Base-by-base conservation (phyloP, 2,329 filamentous ascomycete genomes). In the Epichloe uncinata region DNA sequence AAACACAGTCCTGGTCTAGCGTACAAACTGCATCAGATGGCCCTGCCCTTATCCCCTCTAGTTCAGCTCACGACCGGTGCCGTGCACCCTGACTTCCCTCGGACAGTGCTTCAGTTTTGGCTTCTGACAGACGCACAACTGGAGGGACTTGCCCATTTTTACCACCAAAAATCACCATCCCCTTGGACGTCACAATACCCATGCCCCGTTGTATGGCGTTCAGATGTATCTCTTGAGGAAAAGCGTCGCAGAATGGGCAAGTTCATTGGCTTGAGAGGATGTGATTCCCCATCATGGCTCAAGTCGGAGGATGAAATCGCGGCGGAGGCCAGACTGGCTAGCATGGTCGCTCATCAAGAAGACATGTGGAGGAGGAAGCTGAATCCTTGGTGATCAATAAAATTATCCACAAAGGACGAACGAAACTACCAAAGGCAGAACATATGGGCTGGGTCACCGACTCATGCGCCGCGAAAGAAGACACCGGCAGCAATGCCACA, bases 211-310 rank as follows among this genome's bases (percentile, higher is more conserved):
- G 65, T 70, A 48, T 88, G 84, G 84, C 62, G 65, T 2, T 63
- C 65, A 5, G 66, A 72, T 52, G 63, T 80, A 52, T 65, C 70
- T 2, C 63, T 82, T 26, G 77, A 81, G 63, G 75, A 89, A 61
- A 89, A 89, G 72, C 73, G 84, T 54, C 71, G 84, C 54, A 81
- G 81, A 66, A 78, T 88, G 61, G 85, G 84, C 43, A 72, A 77
- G 56, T 89, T 89, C 56, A 87, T 88, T 61, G 85, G 85, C 12
- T 68, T 89, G 50, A 68, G 78, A 47, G 84, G 82, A 2, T 73
- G 71, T 54, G 67, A 73, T 38, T 63, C 61, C 16, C 69, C 70
- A 26, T 45, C 53, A 47, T 49, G 61, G 45, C 55, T 67, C 53
- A 68, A 66, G 61, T 66, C 66, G 8, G 71, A 77, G 56, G 71